Evolutionary conservation across 495 filamentous ascomycete genomes (phyloP), one percentile per base, ranked within the genome.

Genomic region (Trichoderma orchidacearum): DNA sequence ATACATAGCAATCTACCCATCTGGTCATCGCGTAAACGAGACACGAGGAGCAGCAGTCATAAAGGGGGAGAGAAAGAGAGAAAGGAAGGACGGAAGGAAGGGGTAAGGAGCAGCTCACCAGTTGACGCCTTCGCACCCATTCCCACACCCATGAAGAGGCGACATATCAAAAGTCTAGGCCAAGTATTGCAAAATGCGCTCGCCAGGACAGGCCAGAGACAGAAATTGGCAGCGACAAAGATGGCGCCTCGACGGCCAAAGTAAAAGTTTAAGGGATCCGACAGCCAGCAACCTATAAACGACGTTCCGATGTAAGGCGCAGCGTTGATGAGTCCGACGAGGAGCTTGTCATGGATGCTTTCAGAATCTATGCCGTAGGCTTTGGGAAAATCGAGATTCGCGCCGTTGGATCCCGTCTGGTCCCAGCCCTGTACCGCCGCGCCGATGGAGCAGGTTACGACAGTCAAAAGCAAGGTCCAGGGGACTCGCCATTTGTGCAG

Each of bases 371-470:
- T 83, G 6, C 59, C 73, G 56, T 63, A 76, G 58, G 30, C 60
- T 0, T 60, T 48, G 4, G 80, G 80, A 66, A 87, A 90, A 53
- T 77, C 79, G 60, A 90, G 72, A 57, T 83, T 89, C 18, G 86
- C 86, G 45, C 86, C 86, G 61, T 89, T 90, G 2, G 79, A 80
- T n/a, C 85, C 82, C 45, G 81, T 84, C 64, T 85, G 83, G 63
- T 85, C 82, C 82, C 83, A 86, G 31, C 84, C 84, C 63, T 89
- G 85, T 23, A 86, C 81, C 9, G 84, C 84, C 13, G 86, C 86
- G 12, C 80, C 85, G 55, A 90, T 80, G 15, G 85, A 87, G 64
- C 83, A 85, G 30, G 84, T 76, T n/a, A 78, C 64, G 59, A 90
- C 83, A 54, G 84, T 86, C 59, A 82, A 72, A 65, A 70, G 75